Evolutionary conservation across 495 filamentous ascomycete species (phyloP), one percentile per base, ranked within the genome.

Genomic region (Ramalina peruviana): DNA sequence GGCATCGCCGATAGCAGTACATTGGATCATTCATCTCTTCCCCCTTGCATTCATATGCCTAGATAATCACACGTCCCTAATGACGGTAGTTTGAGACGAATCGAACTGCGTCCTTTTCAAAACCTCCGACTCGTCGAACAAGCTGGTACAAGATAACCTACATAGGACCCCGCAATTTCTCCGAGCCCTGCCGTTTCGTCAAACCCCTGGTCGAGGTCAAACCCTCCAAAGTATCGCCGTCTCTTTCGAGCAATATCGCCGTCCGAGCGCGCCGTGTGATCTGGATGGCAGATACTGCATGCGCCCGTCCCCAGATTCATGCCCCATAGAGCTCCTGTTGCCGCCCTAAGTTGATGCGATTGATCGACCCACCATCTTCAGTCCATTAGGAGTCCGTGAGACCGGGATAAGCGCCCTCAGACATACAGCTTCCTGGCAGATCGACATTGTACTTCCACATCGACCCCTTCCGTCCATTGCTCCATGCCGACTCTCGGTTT

Each of bases 401-500:
- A 41, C 9, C 12, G 16, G 40, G 9, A 41, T 19, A 17, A 41
- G 21, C 40, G 40, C 40, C 16, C 40, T 23, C 40, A 41, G 21
- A 41, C 30, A 33, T 33, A 33, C 30, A 13, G 30, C 30, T 7
- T 33, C 30, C 30, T 12, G 1, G 30, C 30, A 10, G 9, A 33
- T 33, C 30, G 30, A 33, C 12, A 33, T 25, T 6, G 6, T 6
- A 25, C 23, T 25, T 40, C 9, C 38, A n/a, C 0, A 43, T 13
- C 41, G 41, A 43, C 41, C 3, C 42, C n/a, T 21, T 27, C 15
- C 15, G 7, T 6, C 42, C 19, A 21, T 37, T 50, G 40, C 52
- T 54, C 44, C 55, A 60, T 60, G 55, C 55, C 55, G 58, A 58
- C 55, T 46, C 51, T 60, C 47, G 85, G 86, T 55, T 83, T 95